Conservation (phyloP, 2,329 filamentous ascomycete species). For the Ascochyta fabae region DNA sequence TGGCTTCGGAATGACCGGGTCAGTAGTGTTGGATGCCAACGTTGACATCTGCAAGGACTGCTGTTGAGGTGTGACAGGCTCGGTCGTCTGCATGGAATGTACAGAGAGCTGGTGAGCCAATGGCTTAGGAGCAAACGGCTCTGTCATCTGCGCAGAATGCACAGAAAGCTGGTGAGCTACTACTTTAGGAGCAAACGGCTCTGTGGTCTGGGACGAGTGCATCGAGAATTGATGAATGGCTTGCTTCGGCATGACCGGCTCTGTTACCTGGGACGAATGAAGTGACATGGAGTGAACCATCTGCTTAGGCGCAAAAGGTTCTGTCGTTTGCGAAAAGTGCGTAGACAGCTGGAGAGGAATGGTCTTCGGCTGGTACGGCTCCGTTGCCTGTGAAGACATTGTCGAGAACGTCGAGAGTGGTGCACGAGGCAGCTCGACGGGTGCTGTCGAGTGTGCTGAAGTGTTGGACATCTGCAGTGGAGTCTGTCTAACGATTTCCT, state of each 20-base stretch:
- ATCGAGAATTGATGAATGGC: constrained; percentile 17
- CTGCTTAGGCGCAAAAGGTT: constrained; percentile 22
- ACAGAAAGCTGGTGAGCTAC: constrained; percentile 16
- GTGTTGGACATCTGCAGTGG: constrained; percentile 36
- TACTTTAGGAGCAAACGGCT: constrained; percentile 11
- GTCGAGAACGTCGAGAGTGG: constrained; percentile 29
- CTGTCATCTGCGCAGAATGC: constrained; percentile 27
- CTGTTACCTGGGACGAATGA: constrained; percentile 24
- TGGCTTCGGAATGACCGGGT: constrained; percentile 20
- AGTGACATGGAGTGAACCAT: constrained; percentile 14
- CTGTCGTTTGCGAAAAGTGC: constrained; percentile 24
- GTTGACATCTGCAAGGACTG: constrained; percentile 29
- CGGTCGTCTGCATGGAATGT: constrained; percentile 27
- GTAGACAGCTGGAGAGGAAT: constrained; percentile 14
- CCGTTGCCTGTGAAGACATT: constrained; percentile 34
- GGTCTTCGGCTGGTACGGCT: constrained; percentile 24
- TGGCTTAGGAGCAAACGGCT: constrained; percentile 19
- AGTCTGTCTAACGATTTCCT: constrained; percentile 10
- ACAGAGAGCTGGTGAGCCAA: constrained; percentile 16
- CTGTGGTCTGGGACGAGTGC: constrained; percentile 18
- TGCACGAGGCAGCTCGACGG: constrained; percentile 25
- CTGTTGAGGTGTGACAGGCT: constrained; percentile 22
- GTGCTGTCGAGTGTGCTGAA: constrained; percentile 36
- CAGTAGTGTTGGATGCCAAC: constrained; percentile 26
- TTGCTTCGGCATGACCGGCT: constrained; percentile 20